Conservation (phyloP, 208 protist genomes). For the Trypanosoma rangeli region DNA sequence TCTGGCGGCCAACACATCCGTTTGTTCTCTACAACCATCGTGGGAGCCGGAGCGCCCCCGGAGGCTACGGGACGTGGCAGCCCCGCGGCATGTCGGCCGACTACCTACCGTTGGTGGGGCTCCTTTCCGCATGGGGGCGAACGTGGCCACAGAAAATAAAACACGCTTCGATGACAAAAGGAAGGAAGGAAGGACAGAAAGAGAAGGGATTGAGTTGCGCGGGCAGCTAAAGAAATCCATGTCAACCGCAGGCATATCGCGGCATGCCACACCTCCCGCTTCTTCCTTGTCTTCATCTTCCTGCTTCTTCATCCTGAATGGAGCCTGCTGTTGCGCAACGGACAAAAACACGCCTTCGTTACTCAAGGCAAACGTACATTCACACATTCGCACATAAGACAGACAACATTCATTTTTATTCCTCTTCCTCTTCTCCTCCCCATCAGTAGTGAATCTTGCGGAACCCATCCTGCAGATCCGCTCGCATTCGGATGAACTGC, state of each 20-base stretch:
- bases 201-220: background rate
- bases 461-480: conserved; percentile 68
- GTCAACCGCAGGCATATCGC: background rate
- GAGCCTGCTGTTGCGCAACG: too few relatives aligned
- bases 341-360: background rate
- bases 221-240: background rate
- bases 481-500: conserved; percentile 72
- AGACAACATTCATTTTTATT: background rate
- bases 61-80: background rate
- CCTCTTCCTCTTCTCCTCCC: background rate
- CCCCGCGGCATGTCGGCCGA: background rate
- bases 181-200: background rate
- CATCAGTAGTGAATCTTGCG: conserved; percentile 50
- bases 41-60: background rate
- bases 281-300: background rate
- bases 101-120: background rate
- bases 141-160: background rate
- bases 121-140: background rate
- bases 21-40: background rate
- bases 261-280: background rate
- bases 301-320: too few relatives aligned
- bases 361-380: conserved; percentile 4
- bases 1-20: background rate
- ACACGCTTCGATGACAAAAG: background rate
- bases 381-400: background rate